Evolutionary conservation across 202 grass and related monocot genomes (phyloP), one percentile per base, ranked within the genome.

Genomic region (Setaria viridis): DNA sequence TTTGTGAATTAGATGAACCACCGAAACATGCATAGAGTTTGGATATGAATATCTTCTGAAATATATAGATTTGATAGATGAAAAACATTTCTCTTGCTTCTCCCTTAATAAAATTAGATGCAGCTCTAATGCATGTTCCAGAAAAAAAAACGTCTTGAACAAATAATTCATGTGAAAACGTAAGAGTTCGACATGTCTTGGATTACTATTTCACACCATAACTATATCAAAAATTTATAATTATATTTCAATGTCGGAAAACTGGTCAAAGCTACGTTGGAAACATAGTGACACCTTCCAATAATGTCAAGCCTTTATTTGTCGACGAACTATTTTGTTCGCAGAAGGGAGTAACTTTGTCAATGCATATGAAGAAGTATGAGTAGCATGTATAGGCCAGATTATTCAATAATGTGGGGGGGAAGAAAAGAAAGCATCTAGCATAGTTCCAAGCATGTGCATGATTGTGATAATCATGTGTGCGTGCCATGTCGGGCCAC

Each of bases 401-500:
- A 34, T 56, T 58, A 43, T 21, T 60, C 11, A 41, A 74, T 33
- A 15, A 2, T 41, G 39, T 41, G 14, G 29, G 4, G 30, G 29
- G 0, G 2, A 19, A 34, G 0, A 73, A 33, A 33, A 16, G 9
- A 48, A 50, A 30, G 17, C 37, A 77, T 39, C 50, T 37, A 39
- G 34, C 1, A 59, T 6, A 41, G 34, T 41, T 42, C 14, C 17
- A 20, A 25, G 60, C 81, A 79, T 83, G 80, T 84, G 75, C 14
- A 62, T 66, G 14, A 73, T 67, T 49, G 75, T 57, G 29, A 10
- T 20, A 37, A 79, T 72, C 35, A 88, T 3, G 51, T 64, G 57
- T 48, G 81, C 57, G 59, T 88, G 81, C 59, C 33, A 73, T 74
- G 81, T 74, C 68, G 67, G 87, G 3, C 58, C 67, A 48, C 81